A percentile compares a stretch with the other conserved stretches of the same genome.
These are phyloP conservation scores for Mortierella sp. DNA, from an alignment of 371 early-diverging fungal genomes.

Conservation along the genomic window DNA sequence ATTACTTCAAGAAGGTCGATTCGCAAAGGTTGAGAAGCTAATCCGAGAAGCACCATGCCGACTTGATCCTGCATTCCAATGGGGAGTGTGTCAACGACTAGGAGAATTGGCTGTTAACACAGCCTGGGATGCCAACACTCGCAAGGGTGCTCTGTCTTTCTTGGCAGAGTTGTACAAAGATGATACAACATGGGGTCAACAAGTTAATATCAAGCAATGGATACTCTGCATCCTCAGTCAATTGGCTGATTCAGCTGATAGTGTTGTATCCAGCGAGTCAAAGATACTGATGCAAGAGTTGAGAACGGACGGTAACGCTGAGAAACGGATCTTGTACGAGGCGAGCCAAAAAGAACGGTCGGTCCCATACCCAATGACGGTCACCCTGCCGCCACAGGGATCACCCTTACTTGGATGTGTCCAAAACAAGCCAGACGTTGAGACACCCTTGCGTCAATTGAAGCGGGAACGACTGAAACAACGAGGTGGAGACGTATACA, in stretches of 20 bases:
- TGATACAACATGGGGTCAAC: neutral
- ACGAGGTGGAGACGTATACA: neutral
- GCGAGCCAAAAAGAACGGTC: neutral
- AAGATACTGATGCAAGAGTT: neutral
- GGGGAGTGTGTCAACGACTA: constrained; percentile 1
- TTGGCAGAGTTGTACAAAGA: neutral
- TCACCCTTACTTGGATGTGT: neutral
- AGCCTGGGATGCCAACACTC: neutral
- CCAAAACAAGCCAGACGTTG: neutral
- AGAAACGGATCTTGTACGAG: neutral
- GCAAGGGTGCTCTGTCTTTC: neutral
- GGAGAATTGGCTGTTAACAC: neutral
- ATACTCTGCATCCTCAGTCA: neutral
- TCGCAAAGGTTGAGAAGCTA: neutral
- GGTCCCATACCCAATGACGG: neutral
- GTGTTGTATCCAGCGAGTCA: neutral
- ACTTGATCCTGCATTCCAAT: neutral
- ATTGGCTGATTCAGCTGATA: neutral
- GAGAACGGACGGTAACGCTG: neutral
- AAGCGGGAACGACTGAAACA: neutral
- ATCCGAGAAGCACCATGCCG: neutral
- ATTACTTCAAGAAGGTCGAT: constrained; percentile 1
- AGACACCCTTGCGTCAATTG: neutral
- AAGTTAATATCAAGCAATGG: neutral
- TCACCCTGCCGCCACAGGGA: neutral